Conservation (phyloP, 176 grass and related monocot species). For the Ensete ventricosum region DNA sequence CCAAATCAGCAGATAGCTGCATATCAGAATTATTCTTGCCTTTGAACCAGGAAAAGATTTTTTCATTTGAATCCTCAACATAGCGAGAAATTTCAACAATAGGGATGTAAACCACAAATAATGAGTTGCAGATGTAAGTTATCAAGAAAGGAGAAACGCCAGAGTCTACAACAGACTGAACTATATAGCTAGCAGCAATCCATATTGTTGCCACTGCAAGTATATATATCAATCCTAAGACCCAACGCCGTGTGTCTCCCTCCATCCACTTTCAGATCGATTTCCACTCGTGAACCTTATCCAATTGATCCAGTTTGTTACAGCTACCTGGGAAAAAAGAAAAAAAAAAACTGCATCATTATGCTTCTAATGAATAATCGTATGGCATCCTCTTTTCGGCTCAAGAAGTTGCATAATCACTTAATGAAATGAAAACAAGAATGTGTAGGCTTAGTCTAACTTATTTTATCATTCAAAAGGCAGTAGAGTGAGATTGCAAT, state of each 20-base stretch:
- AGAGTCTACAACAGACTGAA: slow-evolving; percentile 86
- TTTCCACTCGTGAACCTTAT: slow-evolving; percentile 1
- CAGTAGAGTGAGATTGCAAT: too few relatives aligned
- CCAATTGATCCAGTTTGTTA: not conserved
- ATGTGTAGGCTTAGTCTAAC: too few relatives aligned
- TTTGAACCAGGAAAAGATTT: slow-evolving; percentile 47
- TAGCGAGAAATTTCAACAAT: slow-evolving; percentile 72
- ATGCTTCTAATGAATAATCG: not conserved
- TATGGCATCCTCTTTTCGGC: not conserved
- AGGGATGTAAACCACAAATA: slow-evolving; percentile 88
- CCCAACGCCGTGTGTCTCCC: slow-evolving; percentile 58
- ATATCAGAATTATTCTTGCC: slow-evolving; percentile 24
- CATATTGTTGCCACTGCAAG: slow-evolving; percentile 75
- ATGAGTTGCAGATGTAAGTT: slow-evolving; percentile 92
- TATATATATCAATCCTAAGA: slow-evolving; percentile 77
- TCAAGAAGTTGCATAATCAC: not conserved
- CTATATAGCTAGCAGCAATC: slow-evolving; percentile 97
- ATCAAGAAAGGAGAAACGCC: slow-evolving; percentile 96
- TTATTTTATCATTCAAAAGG: too few relatives aligned
- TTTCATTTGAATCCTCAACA: slow-evolving; percentile 66
- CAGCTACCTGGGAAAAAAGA: not conserved
- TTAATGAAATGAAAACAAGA: too few relatives aligned
- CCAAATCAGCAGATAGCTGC: slow-evolving; percentile 39
- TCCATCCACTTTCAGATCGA: slow-evolving; percentile 20
- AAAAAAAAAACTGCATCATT: not conserved